phyloP scores from a whole-genome alignment of 805 yeast species.

The Naumovozyma castellii region DNA sequence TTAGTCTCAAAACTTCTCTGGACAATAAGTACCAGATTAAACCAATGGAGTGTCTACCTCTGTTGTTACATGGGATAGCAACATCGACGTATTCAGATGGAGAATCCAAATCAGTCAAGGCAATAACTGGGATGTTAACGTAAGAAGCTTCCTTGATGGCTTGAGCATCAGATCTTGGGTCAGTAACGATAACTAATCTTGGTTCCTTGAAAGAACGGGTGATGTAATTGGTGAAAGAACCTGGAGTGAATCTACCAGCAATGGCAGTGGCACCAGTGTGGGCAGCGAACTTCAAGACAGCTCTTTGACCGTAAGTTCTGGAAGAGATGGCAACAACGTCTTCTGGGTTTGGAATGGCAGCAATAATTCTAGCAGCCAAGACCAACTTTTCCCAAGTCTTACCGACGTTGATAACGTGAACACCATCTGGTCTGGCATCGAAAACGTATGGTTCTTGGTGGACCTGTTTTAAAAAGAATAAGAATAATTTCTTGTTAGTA shows the following conservation, averaged over 20 bases:
- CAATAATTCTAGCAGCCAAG: conserved; percentile 98
- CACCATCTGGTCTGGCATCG: conserved; percentile 99
- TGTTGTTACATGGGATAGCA: conserved; percentile 99
- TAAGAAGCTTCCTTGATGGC: conserved; percentile 99
- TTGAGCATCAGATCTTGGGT: conserved; percentile 99
- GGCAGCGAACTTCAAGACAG: conserved; percentile 97
- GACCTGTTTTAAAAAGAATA: conserved; percentile 39
- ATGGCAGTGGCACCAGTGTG: conserved; percentile 99
- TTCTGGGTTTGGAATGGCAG: conserved; percentile 96
- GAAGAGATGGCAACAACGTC: conserved; percentile 98
- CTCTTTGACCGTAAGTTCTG: conserved; percentile 99
- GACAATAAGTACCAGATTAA: conserved; percentile 99
- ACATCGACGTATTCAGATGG: conserved; percentile 98
- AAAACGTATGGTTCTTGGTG: conserved; percentile 95
- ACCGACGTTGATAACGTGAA: conserved; percentile 94
- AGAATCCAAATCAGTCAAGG: conserved; percentile 96
- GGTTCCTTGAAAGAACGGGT: conserved; percentile 99
- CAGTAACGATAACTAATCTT: conserved; percentile 97
- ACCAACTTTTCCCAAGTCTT: conserved; percentile 97
- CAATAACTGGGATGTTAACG: conserved; percentile 99
- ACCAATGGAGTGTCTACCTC: conserved; percentile 99
- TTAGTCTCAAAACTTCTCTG: conserved; percentile 97
- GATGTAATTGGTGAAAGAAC: conserved; percentile 99
- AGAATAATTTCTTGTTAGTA: neutral
- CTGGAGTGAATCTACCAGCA: conserved; percentile 99